Percentiles rank a stretch among this genome's conserved stretches.
phyloP scores from a whole-genome alignment of 2,329 filamentous ascomycete genomes.

The Fusarium transvaalense region DNA sequence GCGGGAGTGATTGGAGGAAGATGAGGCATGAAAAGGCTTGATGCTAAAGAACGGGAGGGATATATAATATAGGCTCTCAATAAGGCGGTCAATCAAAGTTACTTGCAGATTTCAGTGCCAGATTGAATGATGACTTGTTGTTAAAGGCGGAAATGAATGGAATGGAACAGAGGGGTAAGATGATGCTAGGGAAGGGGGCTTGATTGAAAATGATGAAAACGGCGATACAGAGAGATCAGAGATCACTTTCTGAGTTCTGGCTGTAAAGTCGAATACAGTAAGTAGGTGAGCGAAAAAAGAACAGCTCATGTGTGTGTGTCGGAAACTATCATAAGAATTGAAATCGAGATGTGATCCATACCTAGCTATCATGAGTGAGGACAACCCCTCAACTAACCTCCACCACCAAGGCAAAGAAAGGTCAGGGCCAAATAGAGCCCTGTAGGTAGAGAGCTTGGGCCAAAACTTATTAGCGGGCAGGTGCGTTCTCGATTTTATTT shows the following conservation, averaged over 20 bases:
- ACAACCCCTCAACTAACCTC: conserved; percentile 18
- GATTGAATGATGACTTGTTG: background rate
- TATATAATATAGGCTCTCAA: background rate
- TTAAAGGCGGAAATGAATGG: conserved; percentile 19
- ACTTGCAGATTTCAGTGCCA: background rate
- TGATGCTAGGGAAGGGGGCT: conserved; percentile 18
- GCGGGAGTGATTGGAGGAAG: conserved; percentile 42
- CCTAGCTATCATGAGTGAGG: conserved; percentile 7
- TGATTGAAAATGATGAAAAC: conserved; percentile 13
- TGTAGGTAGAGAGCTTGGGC: conserved; percentile 10
- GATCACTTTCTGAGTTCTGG: background rate
- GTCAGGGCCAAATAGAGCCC: background rate
- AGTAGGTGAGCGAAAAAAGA: background rate
- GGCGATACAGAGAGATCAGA: background rate
- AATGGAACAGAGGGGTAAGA: conserved; percentile 36
- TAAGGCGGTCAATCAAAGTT: background rate
- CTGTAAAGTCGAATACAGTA: background rate
- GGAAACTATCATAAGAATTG: background rate
- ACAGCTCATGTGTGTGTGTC: background rate
- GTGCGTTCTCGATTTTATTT: background rate
- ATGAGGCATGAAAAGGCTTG: conserved; percentile 42
- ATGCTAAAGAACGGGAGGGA: background rate
- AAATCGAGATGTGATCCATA: background rate
- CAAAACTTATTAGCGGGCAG: conserved; percentile 19
- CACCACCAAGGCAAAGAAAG: background rate